Conservation (phyloP, 1,284 basidiomycete genomes). For the Entoloma clypeatum region DNA sequence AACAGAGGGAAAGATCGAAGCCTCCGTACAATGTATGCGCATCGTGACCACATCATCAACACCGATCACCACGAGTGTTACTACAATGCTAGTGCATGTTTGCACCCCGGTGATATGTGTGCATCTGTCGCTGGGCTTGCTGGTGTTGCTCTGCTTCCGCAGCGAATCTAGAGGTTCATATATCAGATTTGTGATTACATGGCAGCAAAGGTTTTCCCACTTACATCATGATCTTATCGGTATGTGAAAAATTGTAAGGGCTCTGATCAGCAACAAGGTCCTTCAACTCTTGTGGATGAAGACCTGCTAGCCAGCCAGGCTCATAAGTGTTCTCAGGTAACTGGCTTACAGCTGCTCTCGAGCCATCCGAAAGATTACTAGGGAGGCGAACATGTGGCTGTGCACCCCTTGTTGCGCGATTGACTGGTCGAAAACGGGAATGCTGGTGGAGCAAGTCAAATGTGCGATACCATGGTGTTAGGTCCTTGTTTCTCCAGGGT, state of each 20-base stretch:
- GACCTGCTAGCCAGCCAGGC: background rate
- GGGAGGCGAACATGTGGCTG: conserved; percentile 1
- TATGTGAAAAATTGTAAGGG: conserved; percentile 3
- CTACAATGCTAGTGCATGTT: no score
- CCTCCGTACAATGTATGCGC: no score
- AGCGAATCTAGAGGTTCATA: no score
- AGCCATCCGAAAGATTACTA: conserved; percentile 1
- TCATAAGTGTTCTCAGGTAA: conserved; percentile 1
- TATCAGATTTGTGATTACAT: no score
- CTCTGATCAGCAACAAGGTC: background rate
- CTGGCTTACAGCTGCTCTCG: conserved; percentile 1
- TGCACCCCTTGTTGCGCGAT: background rate
- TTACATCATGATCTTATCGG: background rate
- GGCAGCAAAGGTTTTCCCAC: no score
- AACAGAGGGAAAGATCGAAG: no score
- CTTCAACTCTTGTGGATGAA: background rate
- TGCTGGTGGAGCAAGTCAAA: conserved; percentile 1
- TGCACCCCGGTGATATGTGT: no score
- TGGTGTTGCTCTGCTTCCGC: no score
- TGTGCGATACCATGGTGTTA: background rate
- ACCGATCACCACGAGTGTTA: no score
- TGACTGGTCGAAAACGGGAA: conserved; percentile 1
- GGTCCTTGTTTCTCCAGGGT: background rate
- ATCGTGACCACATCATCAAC: no score
- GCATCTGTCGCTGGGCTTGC: no score